Evolutionary conservation across 1,284 basidiomycete species (phyloP), one percentile per base, ranked within the genome.

Genomic region (Abortiporus biennis): DNA sequence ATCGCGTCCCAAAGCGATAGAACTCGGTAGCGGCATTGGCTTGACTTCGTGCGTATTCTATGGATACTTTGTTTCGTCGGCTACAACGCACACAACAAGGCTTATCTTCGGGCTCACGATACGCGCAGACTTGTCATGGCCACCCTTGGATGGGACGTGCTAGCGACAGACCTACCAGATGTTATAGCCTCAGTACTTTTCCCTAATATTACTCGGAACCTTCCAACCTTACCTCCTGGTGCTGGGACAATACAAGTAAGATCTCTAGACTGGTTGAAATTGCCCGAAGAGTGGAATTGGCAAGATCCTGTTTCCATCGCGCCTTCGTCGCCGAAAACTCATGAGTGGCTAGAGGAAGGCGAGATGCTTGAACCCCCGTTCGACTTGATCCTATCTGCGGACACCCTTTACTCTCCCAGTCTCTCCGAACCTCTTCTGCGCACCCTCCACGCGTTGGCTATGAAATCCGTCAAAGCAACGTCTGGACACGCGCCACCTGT

Each of bases 1-100:
- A 8, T 15, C 22, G 4, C 59, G 62, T 38, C 71, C 67, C 25
- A 66, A 65, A 42, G 83, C 75, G 3, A 68, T 92, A 45, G 92
- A 95, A 56, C 68, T 94, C 15, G 92, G 91, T 42, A 81, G 82
- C 51, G 91, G 92, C 22, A 79, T 88, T 39, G 91, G 90, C 27
- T 74, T 88, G 47, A 78, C 83, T 50, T 74, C 85, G 84, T n/a
- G n/a, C n/a, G n/a, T n/a, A n/a, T n/a, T n/a, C n/a, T n/a, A n/a
- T n/a, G n/a, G n/a, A n/a, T n/a, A n/a, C n/a, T n/a, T n/a, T n/a
- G n/a, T n/a, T n/a, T n/a, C n/a, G n/a, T n/a, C n/a, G n/a, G n/a
- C n/a, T n/a, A n/a, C n/a, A n/a, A n/a, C n/a, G n/a, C n/a, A n/a
- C n/a, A n/a, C n/a, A n/a, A n/a, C 27, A 29, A 29, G n/a, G n/a